Conservation (phyloP, 495 filamentous ascomycete genomes). For the Ascobolus immersus region DNA sequence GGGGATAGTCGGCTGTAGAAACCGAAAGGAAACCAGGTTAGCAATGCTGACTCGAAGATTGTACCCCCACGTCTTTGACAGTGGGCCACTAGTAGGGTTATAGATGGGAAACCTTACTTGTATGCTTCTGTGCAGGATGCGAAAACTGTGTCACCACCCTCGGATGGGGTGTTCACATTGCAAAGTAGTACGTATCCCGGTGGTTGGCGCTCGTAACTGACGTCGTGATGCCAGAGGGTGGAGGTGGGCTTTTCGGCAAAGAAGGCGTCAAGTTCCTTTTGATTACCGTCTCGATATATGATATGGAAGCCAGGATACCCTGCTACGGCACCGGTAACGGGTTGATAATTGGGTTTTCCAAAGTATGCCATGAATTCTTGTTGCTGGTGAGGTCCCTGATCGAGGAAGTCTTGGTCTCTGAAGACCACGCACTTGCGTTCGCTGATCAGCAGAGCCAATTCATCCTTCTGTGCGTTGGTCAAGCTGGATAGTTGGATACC, state of each 20-base stretch:
- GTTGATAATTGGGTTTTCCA: slow-evolving; percentile 35
- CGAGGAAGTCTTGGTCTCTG: slow-evolving; percentile 21
- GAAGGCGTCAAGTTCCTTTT: slow-evolving; percentile 29
- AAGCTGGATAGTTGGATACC: slow-evolving; percentile 23
- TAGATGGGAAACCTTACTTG: slow-evolving; percentile 10
- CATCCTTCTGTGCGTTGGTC: slow-evolving; percentile 17
- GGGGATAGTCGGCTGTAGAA: slow-evolving; percentile 16
- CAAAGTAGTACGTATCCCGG: slow-evolving; percentile 34
- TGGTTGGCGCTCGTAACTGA: slow-evolving; percentile 33
- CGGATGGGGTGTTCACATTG: slow-evolving; percentile 28
- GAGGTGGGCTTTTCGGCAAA: slow-evolving; percentile 29
- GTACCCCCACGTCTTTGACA: too few species aligned
- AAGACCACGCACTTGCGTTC: slow-evolving; percentile 22
- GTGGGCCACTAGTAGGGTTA: too few species aligned
- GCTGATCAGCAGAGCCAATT: slow-evolving; percentile 20
- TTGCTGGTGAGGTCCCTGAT: slow-evolving; percentile 23
- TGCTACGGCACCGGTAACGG: slow-evolving; percentile 27
- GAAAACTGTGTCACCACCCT: slow-evolving; percentile 20
- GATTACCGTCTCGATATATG: slow-evolving; percentile 33
- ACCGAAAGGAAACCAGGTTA: too few species aligned
- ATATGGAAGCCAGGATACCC: slow-evolving; percentile 33
- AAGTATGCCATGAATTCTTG: slow-evolving; percentile 30
- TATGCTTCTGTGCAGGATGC: slow-evolving; percentile 17
- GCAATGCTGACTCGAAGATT: too few species aligned
- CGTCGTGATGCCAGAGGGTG: slow-evolving; percentile 35